Base-by-base conservation (phyloP, 2,329 filamentous ascomycete species). In the Pseudogymnoascus sp. region DNA sequence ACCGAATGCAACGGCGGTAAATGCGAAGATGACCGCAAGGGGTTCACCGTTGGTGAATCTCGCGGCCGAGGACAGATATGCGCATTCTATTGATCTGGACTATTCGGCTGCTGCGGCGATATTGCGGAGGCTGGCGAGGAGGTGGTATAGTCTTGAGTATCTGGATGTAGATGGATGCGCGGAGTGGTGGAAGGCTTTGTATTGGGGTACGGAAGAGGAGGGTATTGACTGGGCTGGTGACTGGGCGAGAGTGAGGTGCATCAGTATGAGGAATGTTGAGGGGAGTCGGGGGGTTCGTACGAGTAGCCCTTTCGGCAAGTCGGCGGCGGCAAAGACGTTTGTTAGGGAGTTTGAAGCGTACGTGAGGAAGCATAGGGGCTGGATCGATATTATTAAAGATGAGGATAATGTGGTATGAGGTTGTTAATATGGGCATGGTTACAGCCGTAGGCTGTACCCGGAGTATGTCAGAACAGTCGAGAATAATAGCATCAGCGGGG, bases 101-200 rank as follows among this genome's bases (percentile, higher is more conserved):
- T 87, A 82, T 80, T 78, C 78, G 25, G 85, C 87, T 70, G 82
- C 84, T 0, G 77, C 85, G 4, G 71, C 83, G 16, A 72, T 87
- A 2, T 72, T 88, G 59, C 79, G 80, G 60, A 78, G 80, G 65
- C 74, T 88, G 11, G 83, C 82, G 71, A 78, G 76, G 65, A 75
- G 73, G 18, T 74, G 86, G 6, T 87, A 87, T 68, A 73, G 80
- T 16, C 77, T 88, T 1, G 84, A 87, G 70, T 84, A 83, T 60
- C 76, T 88, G 6, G 84, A 87, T 68, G 72, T 88, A 40, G 85
- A 82, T 0, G 85, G 85, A 1, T 88, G 85, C 66, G 74, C 72
- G 0, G 71, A 78, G 14, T 88, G 85, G 85, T 77, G 69, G 3
- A 61, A 62, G 36, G 71, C 71, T 3, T 43, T 71, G 6, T 56